Conservation (phyloP, 2,329 filamentous ascomycete species). For the Coniochaeta ligniaria region DNA sequence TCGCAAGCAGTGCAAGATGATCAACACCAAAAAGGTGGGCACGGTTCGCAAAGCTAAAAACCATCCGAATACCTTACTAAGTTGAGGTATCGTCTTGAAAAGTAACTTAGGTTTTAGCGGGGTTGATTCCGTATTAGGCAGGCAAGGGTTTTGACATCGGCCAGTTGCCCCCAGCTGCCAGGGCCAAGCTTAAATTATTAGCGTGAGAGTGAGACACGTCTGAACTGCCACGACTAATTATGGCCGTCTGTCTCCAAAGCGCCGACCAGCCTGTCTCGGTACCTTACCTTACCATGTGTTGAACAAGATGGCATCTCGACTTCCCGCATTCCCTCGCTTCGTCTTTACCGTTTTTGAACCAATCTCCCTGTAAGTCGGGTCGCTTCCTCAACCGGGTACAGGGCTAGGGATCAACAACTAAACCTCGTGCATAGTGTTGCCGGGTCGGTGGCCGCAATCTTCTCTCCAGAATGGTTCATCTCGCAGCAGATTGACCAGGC, state of each 20-base stretch:
- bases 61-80: too few relatives aligned
- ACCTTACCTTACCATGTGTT: not conserved
- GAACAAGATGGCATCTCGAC: slow-evolving; percentile 47
- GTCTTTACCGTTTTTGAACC: slow-evolving; percentile 65
- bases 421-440: slow-evolving; percentile 25
- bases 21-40: too few relatives aligned
- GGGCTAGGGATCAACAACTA: not conserved
- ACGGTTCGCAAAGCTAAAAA: too few relatives aligned
- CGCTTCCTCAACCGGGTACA: not conserved
- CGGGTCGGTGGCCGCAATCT: slow-evolving; percentile 49
- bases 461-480: slow-evolving; percentile 55
- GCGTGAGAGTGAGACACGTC: too few relatives aligned
- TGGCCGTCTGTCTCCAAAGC: not conserved
- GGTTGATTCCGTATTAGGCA: too few relatives aligned
- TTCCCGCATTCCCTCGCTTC: slow-evolving; percentile 57
- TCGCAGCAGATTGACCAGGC: slow-evolving; percentile 47
- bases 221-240: not conserved
- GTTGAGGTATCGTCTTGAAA: too few relatives aligned
- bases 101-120: too few relatives aligned
- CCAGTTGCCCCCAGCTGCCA: too few relatives aligned
- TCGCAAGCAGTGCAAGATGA: too few relatives aligned
- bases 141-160: too few relatives aligned
- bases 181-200: too few relatives aligned
- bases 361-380: slow-evolving; percentile 50
- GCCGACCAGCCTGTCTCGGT: not conserved